Percentiles rank a stretch among this genome's conserved stretches.
phyloP scores from a whole-genome alignment of 108 stramenopile species.

The Skeletonema potamos region DNA sequence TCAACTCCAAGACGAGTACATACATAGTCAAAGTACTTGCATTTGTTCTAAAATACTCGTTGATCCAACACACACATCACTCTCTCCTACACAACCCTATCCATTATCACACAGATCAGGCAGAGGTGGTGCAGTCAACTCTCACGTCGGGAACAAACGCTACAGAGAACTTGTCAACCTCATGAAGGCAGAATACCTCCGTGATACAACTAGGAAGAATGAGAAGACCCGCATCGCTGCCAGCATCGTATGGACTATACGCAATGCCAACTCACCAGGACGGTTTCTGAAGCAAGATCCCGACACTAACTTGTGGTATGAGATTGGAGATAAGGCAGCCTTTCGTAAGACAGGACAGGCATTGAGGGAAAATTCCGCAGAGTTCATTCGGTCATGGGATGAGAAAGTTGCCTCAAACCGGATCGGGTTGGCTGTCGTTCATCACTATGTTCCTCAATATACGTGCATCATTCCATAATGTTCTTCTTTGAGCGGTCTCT shows the following conservation, averaged over 20 bases:
- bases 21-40: no score
- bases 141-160: conserved; percentile 82
- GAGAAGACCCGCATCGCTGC: conserved; percentile 86
- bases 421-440: background rate
- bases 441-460: background rate
- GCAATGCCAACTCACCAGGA: conserved; percentile 71
- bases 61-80: background rate
- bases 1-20: background rate
- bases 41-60: background rate
- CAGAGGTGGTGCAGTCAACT: conserved; percentile 87
- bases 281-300: conserved; percentile 84
- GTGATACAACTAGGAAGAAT: conserved; percentile 72
- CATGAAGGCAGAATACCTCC: conserved; percentile 71
- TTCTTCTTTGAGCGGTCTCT: background rate
- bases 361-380: conserved; percentile 79
- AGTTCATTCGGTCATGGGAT: conserved; percentile 3
- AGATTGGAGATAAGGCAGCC: conserved; percentile 87
- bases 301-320: conserved; percentile 65
- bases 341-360: conserved; percentile 89
- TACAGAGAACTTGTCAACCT: conserved; percentile 71
- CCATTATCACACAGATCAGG: conserved; percentile 44
- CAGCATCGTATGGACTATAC: conserved; percentile 62
- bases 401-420: background rate
- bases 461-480: background rate
- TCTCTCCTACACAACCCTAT: background rate